Base-by-base conservation (phyloP, 1,139 yeast genomes). In the Hansenula sp. region DNA sequence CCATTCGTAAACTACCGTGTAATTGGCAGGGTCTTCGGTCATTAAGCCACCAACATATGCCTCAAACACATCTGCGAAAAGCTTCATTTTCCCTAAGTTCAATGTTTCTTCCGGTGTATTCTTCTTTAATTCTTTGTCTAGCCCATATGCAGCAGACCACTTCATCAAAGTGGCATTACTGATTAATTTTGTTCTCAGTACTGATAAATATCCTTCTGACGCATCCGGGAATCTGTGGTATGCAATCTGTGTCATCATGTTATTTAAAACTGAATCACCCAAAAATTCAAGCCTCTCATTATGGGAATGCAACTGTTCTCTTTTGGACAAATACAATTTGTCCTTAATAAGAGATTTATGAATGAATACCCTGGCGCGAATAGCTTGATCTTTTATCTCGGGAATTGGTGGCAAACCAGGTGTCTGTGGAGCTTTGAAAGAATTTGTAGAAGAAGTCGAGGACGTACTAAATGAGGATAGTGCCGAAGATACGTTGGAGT, bases 251-350 rank as follows among this genome's bases (percentile, higher is more conserved):
- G 97, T 84, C 41, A 87, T 81, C 38, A 84, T 70, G 48, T 78
- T 78, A 58, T 90, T 88, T 51, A 93, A 69, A 17, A 90, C 79
- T 0, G 98, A 83, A 65, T 94, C 99, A 18, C 99, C 99, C 36
- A 90, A 67, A 60, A 90, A 94, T 65, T 94, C 99, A 33, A 93
- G 71, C 43, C 99, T 74, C 68, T 94, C 99, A 62, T 93, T 90
- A 58, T 90, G 93, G 3, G 81, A 67, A 40, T 74, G 70, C 24
- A 84, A 69, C 45, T 78, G 70, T 50, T 85, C 93, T 2, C 70
- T 65, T 42, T 74, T 77, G 11, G 77, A 69, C 41, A 84, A 63
- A 54, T 79, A 79, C 9, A 77, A 64, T 51, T 80, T 77, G 49
- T 77, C 78, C 49, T 80, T 79, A 25, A 84, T 76, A 7, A 79